These are phyloP conservation scores for Karstenula rhodostoma DNA, from an alignment of 2,329 filamentous ascomycete genomes.

Conservation along the genomic window DNA sequence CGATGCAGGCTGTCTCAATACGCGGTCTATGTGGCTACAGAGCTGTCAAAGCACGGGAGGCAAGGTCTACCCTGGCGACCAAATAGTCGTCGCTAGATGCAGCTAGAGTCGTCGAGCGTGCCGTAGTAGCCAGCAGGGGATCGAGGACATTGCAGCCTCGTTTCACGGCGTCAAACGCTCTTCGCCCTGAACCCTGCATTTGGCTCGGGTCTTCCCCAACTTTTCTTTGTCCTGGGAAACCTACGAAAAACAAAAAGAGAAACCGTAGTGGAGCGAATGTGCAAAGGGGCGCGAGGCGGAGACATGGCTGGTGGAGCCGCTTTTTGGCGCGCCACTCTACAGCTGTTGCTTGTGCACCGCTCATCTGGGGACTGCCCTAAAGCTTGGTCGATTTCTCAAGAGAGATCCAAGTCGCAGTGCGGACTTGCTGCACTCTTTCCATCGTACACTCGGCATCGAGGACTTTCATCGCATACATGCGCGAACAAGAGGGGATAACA, in stretches of 20 bases:
- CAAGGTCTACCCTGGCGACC: slow-evolving; percentile 31
- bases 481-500: slow-evolving; percentile 13
- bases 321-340: neutral
- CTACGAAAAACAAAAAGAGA: slow-evolving; percentile 25
- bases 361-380: neutral
- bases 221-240: slow-evolving; percentile 23
- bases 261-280: slow-evolving; percentile 21
- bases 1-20: slow-evolving; percentile 33
- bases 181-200: slow-evolving; percentile 39
- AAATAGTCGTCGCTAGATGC: slow-evolving; percentile 28
- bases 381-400: neutral
- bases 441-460: slow-evolving; percentile 19
- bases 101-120: slow-evolving; percentile 29
- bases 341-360: neutral
- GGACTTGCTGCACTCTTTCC: slow-evolving; percentile 9
- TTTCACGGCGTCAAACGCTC: slow-evolving; percentile 47
- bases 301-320: neutral
- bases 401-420: neutral
- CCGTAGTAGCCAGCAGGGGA: slow-evolving; percentile 32
- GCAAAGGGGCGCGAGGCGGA: slow-evolving; percentile 17
- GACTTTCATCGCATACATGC: slow-evolving; percentile 9
- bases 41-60: slow-evolving; percentile 20
- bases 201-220: slow-evolving; percentile 20
- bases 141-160: slow-evolving; percentile 44
- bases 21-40: slow-evolving; percentile 33